Base-by-base conservation (phyloP, 108 stramenopile species). In the Bacterosira constricta region DNA sequence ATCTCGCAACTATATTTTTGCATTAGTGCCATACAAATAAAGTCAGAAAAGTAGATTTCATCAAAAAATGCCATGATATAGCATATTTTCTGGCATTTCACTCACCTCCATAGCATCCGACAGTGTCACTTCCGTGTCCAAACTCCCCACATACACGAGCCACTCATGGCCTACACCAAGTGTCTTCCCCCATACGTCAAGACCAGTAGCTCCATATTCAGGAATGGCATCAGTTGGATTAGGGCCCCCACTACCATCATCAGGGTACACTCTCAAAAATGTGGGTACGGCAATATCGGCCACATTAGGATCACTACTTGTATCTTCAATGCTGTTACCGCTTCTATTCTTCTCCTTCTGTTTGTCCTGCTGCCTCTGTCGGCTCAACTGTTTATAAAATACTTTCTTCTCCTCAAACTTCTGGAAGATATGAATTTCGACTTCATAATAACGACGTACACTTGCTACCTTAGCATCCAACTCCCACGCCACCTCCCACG, bases 391-490 rank as follows among this genome's bases (percentile, higher is more conserved):
- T 12, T 26, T 13, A 29, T 38, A 39, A 7, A 66, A 53, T 17
- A 36, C 50, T 37, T 70, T 70, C 51, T 55, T 54, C 26, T 65
- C 46, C 38, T 77, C 54, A 58, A 93, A 63, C 62, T 89, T 88
- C 26, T 61, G 47, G 45, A 85, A 85, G 62, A 85, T 86, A 52
- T 93, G 89, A 17, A 71, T 47, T 79, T 93, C 92, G 1, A 86
- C 85, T 18, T 89, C 68, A 64, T 79, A 85, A 50, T 93, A 90
- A 42, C 82, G 79, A 31, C 44, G 37, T 31, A 90, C 77, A 50
- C 83, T 76, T 35, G 57, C 61, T 8, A 75, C 73, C 15, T 64
- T 72, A 18, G 44, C 49, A 0, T 70, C 56, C 29, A 77, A 34
- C 35, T 75, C 80, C 63, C 58, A 75, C n/a, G n/a, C n/a, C n/a